phyloP scores from a whole-genome alignment of 1,284 basidiomycete genomes.

The Ganoderma lucidum region DNA sequence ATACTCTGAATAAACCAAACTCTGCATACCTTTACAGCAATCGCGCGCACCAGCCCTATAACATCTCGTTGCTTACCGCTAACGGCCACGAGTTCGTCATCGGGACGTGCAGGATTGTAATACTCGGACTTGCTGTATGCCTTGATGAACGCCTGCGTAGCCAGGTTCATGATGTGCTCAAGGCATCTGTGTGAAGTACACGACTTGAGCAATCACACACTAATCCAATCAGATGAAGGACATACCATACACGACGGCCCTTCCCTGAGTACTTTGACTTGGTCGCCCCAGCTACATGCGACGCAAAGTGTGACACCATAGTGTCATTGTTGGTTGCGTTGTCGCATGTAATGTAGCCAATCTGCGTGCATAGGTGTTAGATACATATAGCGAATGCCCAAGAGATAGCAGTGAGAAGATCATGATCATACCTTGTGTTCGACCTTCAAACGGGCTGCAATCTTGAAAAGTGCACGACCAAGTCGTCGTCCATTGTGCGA shows the following conservation, averaged over 20 bases:
- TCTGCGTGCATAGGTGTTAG: conserved; percentile 26
- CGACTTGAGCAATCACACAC: no score
- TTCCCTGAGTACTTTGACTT: background rate
- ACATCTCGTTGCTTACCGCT: background rate
- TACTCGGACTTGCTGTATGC: conserved; percentile 17
- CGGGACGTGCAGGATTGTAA: conserved; percentile 18
- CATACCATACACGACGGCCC: background rate
- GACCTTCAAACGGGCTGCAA: conserved; percentile 21
- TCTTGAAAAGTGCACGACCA: background rate
- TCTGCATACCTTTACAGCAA: conserved; percentile 17
- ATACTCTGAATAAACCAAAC: background rate
- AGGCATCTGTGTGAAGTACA: conserved; percentile 16
- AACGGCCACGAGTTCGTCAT: conserved; percentile 4
- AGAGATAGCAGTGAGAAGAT: no score
- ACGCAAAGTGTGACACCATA: conserved; percentile 41
- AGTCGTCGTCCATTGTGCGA: background rate
- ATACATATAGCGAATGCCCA: no score
- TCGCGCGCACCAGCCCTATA: conserved; percentile 10
- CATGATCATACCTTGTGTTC: conserved; percentile 14
- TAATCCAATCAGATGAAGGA: background rate
- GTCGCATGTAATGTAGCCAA: conserved; percentile 46
- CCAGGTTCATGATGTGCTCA: conserved; percentile 27
- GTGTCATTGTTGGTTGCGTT: conserved; percentile 47
- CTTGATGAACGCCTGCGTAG: conserved; percentile 18
- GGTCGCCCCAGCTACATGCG: background rate